These are phyloP conservation scores for Tubosaeta brunneosetosa DNA, from an alignment of 768 basidiomycete genomes.

Conservation along the genomic window DNA sequence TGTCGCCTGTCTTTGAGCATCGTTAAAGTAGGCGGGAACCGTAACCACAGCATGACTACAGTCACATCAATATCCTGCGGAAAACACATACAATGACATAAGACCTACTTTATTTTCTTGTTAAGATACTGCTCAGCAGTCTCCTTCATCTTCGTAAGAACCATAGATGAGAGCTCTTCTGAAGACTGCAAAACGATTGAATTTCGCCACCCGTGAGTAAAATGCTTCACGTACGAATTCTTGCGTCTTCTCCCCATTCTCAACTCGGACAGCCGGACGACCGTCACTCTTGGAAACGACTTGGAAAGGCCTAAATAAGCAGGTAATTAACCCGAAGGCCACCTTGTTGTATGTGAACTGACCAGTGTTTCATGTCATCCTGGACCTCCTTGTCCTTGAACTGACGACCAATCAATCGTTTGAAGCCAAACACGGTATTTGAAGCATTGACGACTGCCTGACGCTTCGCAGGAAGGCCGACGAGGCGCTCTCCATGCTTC, in stretches of 20 bases:
- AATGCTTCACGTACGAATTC: conserved; percentile 55
- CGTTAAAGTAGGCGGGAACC: conserved; percentile 99
- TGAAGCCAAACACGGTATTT: conserved; percentile 93
- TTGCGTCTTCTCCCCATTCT: conserved; percentile 81
- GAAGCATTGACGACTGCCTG: conserved; percentile 94
- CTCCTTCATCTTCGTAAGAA: conserved; percentile 89
- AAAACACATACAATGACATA: background rate
- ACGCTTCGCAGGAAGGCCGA: conserved; percentile 94
- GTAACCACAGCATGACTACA: conserved; percentile 83
- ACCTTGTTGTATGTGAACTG: conserved; percentile 12
- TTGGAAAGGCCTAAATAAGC: conserved; percentile 68
- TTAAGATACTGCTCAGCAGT: conserved; percentile 92
- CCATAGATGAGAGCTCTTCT: conserved; percentile 85
- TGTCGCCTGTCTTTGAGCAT: conserved; percentile 98
- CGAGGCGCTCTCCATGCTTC: conserved; percentile 94
- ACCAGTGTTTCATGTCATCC: conserved; percentile 86
- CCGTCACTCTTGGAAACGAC: conserved; percentile 69
- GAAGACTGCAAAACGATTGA: conserved; percentile 52
- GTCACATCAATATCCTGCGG: background rate
- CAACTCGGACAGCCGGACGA: conserved; percentile 77
- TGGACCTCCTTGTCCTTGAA: conserved; percentile 92
- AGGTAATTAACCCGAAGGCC: background rate
- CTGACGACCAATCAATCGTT: conserved; percentile 91
- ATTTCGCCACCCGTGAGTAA: background rate
- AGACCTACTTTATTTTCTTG: conserved; percentile 85